Base-by-base conservation (phyloP, 176 grass and related monocot genomes). In the Panicum miliaceum region DNA sequence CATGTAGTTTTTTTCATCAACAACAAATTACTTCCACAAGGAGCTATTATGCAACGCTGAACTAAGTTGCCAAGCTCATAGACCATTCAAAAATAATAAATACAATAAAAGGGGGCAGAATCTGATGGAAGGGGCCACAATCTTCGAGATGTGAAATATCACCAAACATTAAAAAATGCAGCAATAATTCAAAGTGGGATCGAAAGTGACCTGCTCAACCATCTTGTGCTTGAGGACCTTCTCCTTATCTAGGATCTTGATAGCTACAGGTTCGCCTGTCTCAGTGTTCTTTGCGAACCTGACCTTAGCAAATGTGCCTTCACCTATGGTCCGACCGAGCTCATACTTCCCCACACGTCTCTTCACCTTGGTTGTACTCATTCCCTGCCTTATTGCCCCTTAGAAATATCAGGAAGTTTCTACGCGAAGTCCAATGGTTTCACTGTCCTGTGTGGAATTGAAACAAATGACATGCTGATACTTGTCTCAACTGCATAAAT, bases 181-280 rank as follows among this genome's bases (percentile, higher is more conserved):
- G 18, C 68, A 68, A 81, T 38, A 72, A 79, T 78, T 62, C 26
- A 64, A 19, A 35, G 11, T 68, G 36, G 12, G 40, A 48, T 77
- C 47, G 37, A 89, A 54, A 79, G 32, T 46, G 80, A 98, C 96
- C 96, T 98, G 93, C 75, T 99, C 96, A 10, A 90, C 93, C 81
- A 99, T 82, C 82, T 94, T 99, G 88, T 99, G 91, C 89, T 89
- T 98, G 75, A 98, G 88, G 64, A 98, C 86, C 45, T 96, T 98
- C 68, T 98, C 96, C 80, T 98, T 98, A 20, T 96, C 93, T 5
- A 98, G 72, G 61, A 98, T 98, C 86, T 98, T 98, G 85, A 98
- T 92, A 47, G 96, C 96, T 40, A 98, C 96, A 0, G 93, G 87
- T 3, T 98, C 93, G 3, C 83, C 81, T 0, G 83, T 96, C 83